These are phyloP conservation scores for Rhodamnia argentea DNA, from an alignment of 345 rosid genomes.

Conservation along the genomic window DNA sequence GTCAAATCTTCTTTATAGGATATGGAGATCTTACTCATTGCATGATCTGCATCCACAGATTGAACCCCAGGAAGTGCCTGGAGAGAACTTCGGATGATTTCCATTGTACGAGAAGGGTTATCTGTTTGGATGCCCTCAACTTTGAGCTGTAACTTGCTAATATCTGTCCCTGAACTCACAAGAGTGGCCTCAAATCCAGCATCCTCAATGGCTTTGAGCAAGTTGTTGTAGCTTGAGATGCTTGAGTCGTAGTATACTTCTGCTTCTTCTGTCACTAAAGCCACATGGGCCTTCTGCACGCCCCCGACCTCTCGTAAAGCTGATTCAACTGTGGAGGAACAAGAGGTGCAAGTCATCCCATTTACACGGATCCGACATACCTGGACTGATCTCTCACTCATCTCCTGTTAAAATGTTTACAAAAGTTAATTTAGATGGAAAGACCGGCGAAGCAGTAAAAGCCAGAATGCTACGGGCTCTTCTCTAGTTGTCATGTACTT, in stretches of 20 bases:
- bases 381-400: conserved; percentile 32
- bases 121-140: conserved; percentile 53
- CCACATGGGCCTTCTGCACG: conserved; percentile 61
- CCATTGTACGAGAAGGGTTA: conserved; percentile 16
- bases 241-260: conserved; percentile 55
- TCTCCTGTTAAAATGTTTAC: conserved; percentile 22
- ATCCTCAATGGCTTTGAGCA: conserved; percentile 39
- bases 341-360: conserved; percentile 86
- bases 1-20: conserved; percentile 55
- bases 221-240: conserved; percentile 15
- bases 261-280: conserved; percentile 83
- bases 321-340: conserved; percentile 65
- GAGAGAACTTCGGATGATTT: conserved; percentile 39
- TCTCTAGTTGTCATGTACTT: neutral
- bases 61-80: conserved; percentile 72
- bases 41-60: conserved; percentile 17
- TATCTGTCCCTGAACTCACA: conserved; percentile 54
- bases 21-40: conserved; percentile 7
- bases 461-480: conserved; percentile 11
- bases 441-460: conserved; percentile 40
- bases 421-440: neutral
- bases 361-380: conserved; percentile 54
- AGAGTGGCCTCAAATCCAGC: conserved; percentile 66
- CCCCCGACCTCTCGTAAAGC: conserved; percentile 49
- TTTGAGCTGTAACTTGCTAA: conserved; percentile 54